Percentiles rank a stretch among this genome's conserved stretches.
Conservation (phyloP, 202 grass and related monocot species). For the Eragrostis tef region DNA sequence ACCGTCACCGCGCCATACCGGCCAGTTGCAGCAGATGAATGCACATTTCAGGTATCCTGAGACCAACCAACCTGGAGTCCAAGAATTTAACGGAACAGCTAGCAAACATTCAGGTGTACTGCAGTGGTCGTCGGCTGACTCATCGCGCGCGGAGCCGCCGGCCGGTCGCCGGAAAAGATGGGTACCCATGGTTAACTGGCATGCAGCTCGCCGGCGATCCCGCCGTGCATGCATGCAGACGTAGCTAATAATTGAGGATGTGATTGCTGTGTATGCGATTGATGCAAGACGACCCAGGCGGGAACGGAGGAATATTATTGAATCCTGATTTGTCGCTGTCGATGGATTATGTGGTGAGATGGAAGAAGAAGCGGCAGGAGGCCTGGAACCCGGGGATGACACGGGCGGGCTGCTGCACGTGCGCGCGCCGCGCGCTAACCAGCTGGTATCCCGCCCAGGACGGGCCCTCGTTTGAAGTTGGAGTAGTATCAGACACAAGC, state of each 20-base stretch:
- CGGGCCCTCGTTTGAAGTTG: constrained; percentile 30
- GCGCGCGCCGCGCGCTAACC: constrained; percentile 45
- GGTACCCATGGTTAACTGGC: neutral
- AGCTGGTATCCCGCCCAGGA: constrained; percentile 33
- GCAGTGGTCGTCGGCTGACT: neutral
- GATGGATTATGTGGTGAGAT: neutral
- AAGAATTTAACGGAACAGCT: neutral
- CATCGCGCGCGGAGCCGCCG: constrained; percentile 33
- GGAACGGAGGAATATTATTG: constrained; percentile 20
- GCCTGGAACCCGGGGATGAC: constrained; percentile 34
- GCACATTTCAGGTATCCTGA: neutral
- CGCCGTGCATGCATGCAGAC: neutral
- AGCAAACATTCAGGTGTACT: constrained; percentile 20
- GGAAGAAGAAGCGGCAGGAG: neutral
- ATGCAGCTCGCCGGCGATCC: constrained; percentile 16
- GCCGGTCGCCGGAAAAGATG: constrained; percentile 52
- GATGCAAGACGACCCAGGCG: neutral
- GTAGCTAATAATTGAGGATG: neutral
- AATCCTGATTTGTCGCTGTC: constrained; percentile 38
- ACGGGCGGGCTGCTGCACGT: constrained; percentile 34
- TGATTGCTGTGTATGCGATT: neutral
- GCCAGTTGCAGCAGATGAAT: neutral
- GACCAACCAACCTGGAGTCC: neutral
- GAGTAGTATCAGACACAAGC: no score
- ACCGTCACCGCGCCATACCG: constrained; percentile 31